These are phyloP conservation scores for Withania somnifera DNA, from an alignment of 305 asterid species.

Conservation along the genomic window DNA sequence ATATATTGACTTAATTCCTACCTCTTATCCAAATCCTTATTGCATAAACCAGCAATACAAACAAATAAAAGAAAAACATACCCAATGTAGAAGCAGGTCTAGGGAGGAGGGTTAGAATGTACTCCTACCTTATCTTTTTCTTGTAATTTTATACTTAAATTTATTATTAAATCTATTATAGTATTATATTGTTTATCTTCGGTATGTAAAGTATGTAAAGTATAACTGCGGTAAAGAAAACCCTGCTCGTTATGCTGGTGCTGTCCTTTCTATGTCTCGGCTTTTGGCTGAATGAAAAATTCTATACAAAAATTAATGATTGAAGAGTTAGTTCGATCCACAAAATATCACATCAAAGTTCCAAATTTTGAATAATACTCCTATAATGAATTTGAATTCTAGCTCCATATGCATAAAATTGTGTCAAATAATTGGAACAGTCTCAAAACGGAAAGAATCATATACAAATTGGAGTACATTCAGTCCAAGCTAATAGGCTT, in stretches of 20 bases:
- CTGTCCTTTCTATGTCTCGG: neutral
- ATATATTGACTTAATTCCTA: too few relatives aligned
- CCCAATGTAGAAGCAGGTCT: too few relatives aligned
- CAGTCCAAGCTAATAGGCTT: neutral
- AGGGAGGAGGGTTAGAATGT: too few relatives aligned
- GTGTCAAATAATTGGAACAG: neutral
- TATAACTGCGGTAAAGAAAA: neutral
- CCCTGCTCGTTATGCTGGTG: neutral
- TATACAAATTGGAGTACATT: neutral
- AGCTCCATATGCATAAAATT: neutral
- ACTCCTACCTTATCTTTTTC: too few relatives aligned
- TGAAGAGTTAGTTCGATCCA: neutral
- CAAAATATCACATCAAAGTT: neutral
- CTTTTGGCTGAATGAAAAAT: neutral
- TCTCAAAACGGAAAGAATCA: neutral
- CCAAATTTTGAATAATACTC: neutral
- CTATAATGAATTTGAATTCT: neutral
- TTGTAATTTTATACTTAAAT: too few relatives aligned
- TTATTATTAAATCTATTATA: too few relatives aligned
- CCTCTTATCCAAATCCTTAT: too few relatives aligned
- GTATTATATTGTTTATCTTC: too few relatives aligned
- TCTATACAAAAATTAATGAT: neutral
- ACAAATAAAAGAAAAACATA: too few relatives aligned
- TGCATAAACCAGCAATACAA: too few relatives aligned
- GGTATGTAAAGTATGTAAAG: too few relatives aligned